Evolutionary conservation across 1,284 basidiomycete species (phyloP).

Genomic region (Tylopilus sp.): DNA sequence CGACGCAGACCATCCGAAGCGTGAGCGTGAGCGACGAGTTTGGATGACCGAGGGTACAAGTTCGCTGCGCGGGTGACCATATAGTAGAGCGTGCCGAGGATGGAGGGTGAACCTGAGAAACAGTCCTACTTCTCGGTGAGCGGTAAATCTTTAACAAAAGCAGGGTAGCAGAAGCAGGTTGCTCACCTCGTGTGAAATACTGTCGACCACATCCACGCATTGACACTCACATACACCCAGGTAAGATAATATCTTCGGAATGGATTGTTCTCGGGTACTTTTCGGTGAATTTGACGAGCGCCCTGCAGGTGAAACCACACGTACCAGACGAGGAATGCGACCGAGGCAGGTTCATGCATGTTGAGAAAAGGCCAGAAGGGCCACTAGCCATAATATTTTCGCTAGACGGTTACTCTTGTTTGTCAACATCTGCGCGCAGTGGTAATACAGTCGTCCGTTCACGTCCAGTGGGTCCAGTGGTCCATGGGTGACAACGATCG

Average conservation of each 20-base stretch:
- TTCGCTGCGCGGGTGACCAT: slow-evolving; percentile 75
- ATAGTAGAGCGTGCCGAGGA: slow-evolving; percentile 73
- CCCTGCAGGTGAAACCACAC: slow-evolving; percentile 69
- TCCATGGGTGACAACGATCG: slow-evolving; percentile 31
- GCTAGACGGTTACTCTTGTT: slow-evolving; percentile 59
- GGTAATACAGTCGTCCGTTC: slow-evolving; percentile 85
- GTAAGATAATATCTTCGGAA: slow-evolving; percentile 68
- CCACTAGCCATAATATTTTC: slow-evolving; percentile 98
- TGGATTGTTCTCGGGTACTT: slow-evolving; percentile 57
- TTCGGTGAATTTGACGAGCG: slow-evolving; percentile 44
- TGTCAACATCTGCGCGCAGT: slow-evolving; percentile 84
- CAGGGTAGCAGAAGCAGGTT: not conserved
- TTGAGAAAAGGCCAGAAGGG: slow-evolving; percentile 84
- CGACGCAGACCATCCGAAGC: slow-evolving; percentile 41
- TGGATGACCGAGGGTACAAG: slow-evolving; percentile 49
- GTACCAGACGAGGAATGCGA: slow-evolving; percentile 86
- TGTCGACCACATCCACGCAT: slow-evolving; percentile 91
- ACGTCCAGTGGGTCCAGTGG: slow-evolving; percentile 63
- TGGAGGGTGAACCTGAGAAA: slow-evolving; percentile 86
- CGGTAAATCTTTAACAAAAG: slow-evolving; percentile 58
- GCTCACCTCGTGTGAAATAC: slow-evolving; percentile 88
- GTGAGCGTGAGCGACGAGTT: slow-evolving; percentile 17
- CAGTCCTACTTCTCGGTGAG: slow-evolving; percentile 92
- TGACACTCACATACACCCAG: slow-evolving; percentile 75
- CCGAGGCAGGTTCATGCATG: slow-evolving; percentile 93